A percentile compares a stretch with the other conserved stretches of the same genome.
phyloP scores from a whole-genome alignment of 768 basidiomycete genomes.

The Tylopilus rubrobrunneus region DNA sequence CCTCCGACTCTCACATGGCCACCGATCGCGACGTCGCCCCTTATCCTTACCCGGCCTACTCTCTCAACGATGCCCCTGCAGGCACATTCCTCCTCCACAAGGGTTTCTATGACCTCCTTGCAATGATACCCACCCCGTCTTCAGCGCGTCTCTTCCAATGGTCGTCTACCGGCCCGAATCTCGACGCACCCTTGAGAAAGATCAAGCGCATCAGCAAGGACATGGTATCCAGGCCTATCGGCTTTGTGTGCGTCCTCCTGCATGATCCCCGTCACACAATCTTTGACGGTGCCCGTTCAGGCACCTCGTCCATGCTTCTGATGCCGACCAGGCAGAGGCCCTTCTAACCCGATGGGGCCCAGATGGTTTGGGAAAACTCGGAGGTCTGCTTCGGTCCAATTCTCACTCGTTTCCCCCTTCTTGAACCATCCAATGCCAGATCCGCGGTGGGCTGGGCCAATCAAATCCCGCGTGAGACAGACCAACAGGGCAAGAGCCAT shows the following conservation, averaged over 20 bases:
- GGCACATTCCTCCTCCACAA: conserved; percentile 74
- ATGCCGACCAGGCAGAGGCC: conserved; percentile 84
- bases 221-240: conserved; percentile 81
- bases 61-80: conserved; percentile 39
- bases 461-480: conserved; percentile 72
- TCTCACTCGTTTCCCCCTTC: conserved; percentile 16
- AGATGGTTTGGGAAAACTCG: conserved; percentile 84
- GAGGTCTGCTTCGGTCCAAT: conserved; percentile 49
- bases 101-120: conserved; percentile 84
- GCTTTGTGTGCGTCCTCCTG: conserved; percentile 67
- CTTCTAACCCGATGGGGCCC: conserved; percentile 85
- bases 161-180: conserved; percentile 29
- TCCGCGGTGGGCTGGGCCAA: conserved; percentile 84
- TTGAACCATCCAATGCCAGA: conserved; percentile 44
- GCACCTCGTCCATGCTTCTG: conserved; percentile 87
- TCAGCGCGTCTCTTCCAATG: conserved; percentile 60
- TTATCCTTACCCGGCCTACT: too few species aligned
- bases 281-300: conserved; percentile 38
- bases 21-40: too few species aligned
- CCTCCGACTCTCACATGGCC: too few species aligned
- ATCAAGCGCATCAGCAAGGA: conserved; percentile 76
- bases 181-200: conserved; percentile 37
- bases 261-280: conserved; percentile 10
- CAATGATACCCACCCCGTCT: conserved; percentile 69
- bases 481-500: conserved; percentile 67